These are phyloP conservation scores for Paecilomyces dactylethromorphus DNA, from an alignment of 2,329 filamentous ascomycete species.

Conservation along the genomic window DNA sequence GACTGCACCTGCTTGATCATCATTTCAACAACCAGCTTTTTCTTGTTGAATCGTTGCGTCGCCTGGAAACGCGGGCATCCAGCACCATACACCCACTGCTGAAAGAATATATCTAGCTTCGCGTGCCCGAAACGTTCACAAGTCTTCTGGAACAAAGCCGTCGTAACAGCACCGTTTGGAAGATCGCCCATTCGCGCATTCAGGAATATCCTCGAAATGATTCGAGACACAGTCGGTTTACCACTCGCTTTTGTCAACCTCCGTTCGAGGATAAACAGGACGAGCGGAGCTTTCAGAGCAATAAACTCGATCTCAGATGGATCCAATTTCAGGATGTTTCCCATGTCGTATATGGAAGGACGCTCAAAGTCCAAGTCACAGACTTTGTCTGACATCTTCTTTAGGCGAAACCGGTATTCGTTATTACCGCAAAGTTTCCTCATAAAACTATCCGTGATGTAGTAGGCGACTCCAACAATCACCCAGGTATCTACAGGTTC, in stretches of 20 bases:
- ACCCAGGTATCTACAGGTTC: slow-evolving; percentile 79
- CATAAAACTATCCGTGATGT: slow-evolving; percentile 92
- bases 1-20: slow-evolving; percentile 71
- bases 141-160: slow-evolving; percentile 68
- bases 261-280: slow-evolving; percentile 90
- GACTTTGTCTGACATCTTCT: slow-evolving; percentile 72
- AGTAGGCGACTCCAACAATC: slow-evolving; percentile 82
- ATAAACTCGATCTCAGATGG: slow-evolving; percentile 86
- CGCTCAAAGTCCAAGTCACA: slow-evolving; percentile 75
- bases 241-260: slow-evolving; percentile 83
- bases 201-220: slow-evolving; percentile 78
- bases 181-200: slow-evolving; percentile 79
- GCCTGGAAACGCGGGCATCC: slow-evolving; percentile 86
- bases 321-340: slow-evolving; percentile 70
- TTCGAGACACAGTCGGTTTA: slow-evolving; percentile 73
- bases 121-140: slow-evolving; percentile 87
- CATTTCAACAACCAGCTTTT: slow-evolving; percentile 90
- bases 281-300: slow-evolving; percentile 79
- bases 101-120: slow-evolving; percentile 84
- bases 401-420: slow-evolving; percentile 85
- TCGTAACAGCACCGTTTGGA: slow-evolving; percentile 61
- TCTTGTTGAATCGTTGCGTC: slow-evolving; percentile 92
- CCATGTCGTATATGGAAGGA: slow-evolving; percentile 75
- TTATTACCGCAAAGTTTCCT: slow-evolving; percentile 88
- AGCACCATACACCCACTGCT: slow-evolving; percentile 82